Conservation (phyloP, 306 rosid species). For the Argentina anserina region DNA sequence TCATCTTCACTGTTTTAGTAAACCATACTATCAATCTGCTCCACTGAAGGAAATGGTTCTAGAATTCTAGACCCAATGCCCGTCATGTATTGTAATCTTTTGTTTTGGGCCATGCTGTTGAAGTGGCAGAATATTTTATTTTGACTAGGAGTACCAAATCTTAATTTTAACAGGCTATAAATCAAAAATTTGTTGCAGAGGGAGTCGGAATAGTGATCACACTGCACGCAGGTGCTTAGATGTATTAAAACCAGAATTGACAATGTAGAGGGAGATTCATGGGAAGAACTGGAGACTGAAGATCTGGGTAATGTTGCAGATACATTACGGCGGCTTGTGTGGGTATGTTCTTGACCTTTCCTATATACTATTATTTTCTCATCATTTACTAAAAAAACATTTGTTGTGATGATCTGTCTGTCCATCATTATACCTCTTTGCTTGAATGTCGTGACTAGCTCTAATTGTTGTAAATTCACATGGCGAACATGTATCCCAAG, state of each 20-base stretch:
- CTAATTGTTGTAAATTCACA: not conserved
- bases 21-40: not conserved
- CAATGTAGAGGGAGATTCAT: slow-evolving; percentile 70
- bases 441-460: not conserved
- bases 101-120: slow-evolving; percentile 2
- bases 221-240: slow-evolving; percentile 74
- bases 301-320: slow-evolving; percentile 63
- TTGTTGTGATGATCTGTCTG: not conserved
- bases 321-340: slow-evolving; percentile 83
- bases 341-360: slow-evolving; percentile 45
- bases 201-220: slow-evolving; percentile 71
- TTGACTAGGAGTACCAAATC: slow-evolving; percentile 50
- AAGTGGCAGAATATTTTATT: slow-evolving; percentile 19
- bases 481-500: not conserved
- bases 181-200: slow-evolving; percentile 78
- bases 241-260: slow-evolving; percentile 73
- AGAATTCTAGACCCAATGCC: not conserved
- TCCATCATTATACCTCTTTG: not conserved
- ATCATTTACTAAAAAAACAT: not conserved
- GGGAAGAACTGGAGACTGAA: slow-evolving; percentile 83
- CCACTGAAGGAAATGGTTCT: not conserved
- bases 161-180: slow-evolving; percentile 55
- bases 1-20: not conserved
- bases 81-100: not conserved
- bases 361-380: not conserved